These are phyloP conservation scores for Kitagawia praeruptora DNA, from an alignment of 129 eudicot genomes.

Conservation along the genomic window DNA sequence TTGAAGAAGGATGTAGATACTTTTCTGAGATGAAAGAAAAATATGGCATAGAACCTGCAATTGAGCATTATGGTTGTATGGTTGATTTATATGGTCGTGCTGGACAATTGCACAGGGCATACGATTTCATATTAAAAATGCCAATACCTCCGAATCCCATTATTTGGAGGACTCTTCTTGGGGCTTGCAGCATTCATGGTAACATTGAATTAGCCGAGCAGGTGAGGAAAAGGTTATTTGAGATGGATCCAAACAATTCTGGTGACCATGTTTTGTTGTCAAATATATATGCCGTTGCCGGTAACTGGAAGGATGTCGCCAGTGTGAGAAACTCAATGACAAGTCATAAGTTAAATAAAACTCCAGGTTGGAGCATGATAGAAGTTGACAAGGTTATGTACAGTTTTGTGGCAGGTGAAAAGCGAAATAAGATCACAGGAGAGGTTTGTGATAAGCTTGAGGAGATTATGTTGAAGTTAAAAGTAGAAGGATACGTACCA, in stretches of 20 bases:
- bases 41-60: slow-evolving; percentile 16
- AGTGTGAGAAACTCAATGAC: slow-evolving; percentile 13
- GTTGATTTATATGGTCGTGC: slow-evolving; percentile 24
- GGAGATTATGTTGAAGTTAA: slow-evolving; percentile 15
- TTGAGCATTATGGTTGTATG: slow-evolving; percentile 23
- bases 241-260: slow-evolving; percentile 18
- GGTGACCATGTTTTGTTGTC: slow-evolving; percentile 17
- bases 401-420: slow-evolving; percentile 18
- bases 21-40: slow-evolving; percentile 12
- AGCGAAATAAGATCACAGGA: slow-evolving; percentile 12
- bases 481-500: slow-evolving; percentile 16
- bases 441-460: slow-evolving; percentile 14
- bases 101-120: slow-evolving; percentile 14
- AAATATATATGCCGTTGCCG: slow-evolving; percentile 16
- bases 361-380: slow-evolving; percentile 19
- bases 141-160: slow-evolving; percentile 16
- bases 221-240: slow-evolving; percentile 9
- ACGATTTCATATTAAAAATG: slow-evolving; percentile 10
- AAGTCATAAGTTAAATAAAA: slow-evolving; percentile 10
- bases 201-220: slow-evolving; percentile 11
- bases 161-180: slow-evolving; percentile 23
- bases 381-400: slow-evolving; percentile 16
- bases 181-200: slow-evolving; percentile 16
- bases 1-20: slow-evolving; percentile 16
- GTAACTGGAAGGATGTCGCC: slow-evolving; percentile 18